phyloP scores from a whole-genome alignment of 2,329 filamentous ascomycete species.

The Metarhizium album region DNA sequence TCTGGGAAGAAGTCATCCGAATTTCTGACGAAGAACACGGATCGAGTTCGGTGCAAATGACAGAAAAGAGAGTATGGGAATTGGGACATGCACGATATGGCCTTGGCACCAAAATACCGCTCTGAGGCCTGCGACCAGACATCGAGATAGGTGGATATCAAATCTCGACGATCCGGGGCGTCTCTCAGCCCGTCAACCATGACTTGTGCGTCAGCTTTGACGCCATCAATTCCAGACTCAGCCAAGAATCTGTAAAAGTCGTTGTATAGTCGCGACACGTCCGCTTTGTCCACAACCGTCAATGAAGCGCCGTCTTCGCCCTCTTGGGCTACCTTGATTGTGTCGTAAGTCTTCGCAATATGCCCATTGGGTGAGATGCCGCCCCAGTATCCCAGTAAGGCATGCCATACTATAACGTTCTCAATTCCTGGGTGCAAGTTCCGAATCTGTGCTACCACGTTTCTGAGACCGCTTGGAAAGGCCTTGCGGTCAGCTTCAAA shows the following conservation, averaged over 20 bases:
- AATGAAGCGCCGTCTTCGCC: constrained; percentile 40
- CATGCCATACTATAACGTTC: constrained; percentile 91
- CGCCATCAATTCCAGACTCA: constrained; percentile 65
- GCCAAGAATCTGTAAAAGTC: constrained; percentile 84
- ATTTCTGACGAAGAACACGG: constrained; percentile 67
- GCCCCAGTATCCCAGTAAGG: constrained; percentile 82
- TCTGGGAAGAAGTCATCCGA: constrained; percentile 90
- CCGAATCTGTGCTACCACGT: constrained; percentile 59
- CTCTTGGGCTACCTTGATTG: constrained; percentile 45
- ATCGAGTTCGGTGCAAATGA: constrained; percentile 66
- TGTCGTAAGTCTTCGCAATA: constrained; percentile 71
- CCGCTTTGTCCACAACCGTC: constrained; percentile 61
- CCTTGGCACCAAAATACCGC: constrained; percentile 64
- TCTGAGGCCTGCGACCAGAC: constrained; percentile 73
- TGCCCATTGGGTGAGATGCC: constrained; percentile 66
- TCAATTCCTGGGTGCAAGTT: constrained; percentile 59
- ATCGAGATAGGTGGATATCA: constrained; percentile 71
- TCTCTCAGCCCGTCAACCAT: constrained; percentile 67
- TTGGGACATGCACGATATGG: constrained; percentile 93
- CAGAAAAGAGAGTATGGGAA: constrained; percentile 79
- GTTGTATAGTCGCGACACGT: constrained; percentile 68
- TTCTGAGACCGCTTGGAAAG: constrained; percentile 72
- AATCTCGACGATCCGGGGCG: constrained; percentile 56
- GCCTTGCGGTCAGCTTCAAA: constrained; percentile 76
- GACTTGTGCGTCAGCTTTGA: constrained; percentile 91